Evolutionary conservation across 345 rosid genomes (phyloP).

Genomic region (Populus davidiana): DNA sequence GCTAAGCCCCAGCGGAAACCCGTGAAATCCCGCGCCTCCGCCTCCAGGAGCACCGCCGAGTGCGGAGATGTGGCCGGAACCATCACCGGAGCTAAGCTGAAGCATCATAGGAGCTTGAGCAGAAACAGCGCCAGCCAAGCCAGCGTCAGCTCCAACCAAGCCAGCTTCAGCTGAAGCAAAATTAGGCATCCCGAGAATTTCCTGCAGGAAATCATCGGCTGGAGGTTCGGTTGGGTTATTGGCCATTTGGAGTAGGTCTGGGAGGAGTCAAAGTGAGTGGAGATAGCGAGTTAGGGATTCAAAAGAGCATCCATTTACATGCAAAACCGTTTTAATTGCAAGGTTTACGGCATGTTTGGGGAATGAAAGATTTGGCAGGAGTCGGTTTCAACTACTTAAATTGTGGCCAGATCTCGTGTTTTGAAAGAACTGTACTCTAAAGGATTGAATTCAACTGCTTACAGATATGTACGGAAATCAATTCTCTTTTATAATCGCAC

Average conservation of each 20-base stretch:
- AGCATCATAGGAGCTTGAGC: conserved; percentile 75
- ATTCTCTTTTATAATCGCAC: too few species aligned
- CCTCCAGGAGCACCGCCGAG: conserved; percentile 39
- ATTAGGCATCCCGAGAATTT: conserved; percentile 72
- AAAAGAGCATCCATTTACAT: conserved; percentile 35
- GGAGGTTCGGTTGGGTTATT: conserved; percentile 66
- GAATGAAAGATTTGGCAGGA: too few species aligned
- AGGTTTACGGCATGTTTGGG: background rate
- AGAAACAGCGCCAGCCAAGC: conserved; percentile 36
- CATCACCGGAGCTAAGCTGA: conserved; percentile 80
- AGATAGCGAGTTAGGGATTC: conserved; percentile 14
- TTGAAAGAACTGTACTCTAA: too few species aligned
- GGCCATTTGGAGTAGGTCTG: conserved; percentile 52
- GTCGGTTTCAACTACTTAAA: too few species aligned
- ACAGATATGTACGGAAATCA: too few species aligned
- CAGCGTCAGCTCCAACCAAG: conserved; percentile 46
- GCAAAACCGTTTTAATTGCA: conserved; percentile 19
- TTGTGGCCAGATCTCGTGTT: too few species aligned
- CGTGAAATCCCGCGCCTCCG: conserved; percentile 62
- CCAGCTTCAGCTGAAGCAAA: conserved; percentile 59
- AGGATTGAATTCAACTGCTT: too few species aligned
- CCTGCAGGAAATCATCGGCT: conserved; percentile 87
- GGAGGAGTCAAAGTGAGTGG: conserved; percentile 30
- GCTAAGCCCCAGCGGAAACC: conserved; percentile 84
- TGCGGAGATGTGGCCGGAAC: conserved; percentile 44